Percentiles rank a stretch among this genome's conserved stretches.
Conservation (phyloP, 345 rosid genomes). For the Physaria fendleri region DNA sequence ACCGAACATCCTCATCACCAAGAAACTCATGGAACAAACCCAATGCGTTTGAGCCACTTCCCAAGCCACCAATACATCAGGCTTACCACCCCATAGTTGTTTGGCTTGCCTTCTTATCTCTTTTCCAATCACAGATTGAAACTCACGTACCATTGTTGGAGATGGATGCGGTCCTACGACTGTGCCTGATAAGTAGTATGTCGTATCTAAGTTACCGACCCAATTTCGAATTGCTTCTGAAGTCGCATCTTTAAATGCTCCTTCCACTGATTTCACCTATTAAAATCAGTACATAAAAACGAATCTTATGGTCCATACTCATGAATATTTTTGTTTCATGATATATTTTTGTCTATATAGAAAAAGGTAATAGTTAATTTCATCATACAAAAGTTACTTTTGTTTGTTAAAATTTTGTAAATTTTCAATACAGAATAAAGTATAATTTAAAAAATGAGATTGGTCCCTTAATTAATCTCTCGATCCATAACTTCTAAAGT, state of each 20-base stretch:
- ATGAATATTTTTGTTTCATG: too few relatives aligned
- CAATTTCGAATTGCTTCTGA: constrained; percentile 76
- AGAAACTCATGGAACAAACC: constrained; percentile 78
- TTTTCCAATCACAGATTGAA: constrained; percentile 76
- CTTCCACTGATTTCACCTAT: constrained; percentile 57
- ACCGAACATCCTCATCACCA: constrained; percentile 51
- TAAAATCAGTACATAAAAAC: too few relatives aligned
- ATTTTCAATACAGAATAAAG: neutral
- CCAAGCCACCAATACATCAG: constrained; percentile 74
- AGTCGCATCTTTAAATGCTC: constrained; percentile 61
- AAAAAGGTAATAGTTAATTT: too few relatives aligned
- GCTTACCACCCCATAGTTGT: constrained; percentile 84
- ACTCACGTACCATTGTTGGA: constrained; percentile 73
- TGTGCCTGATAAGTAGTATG: constrained; percentile 50
- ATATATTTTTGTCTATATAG: too few relatives aligned
- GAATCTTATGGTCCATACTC: too few relatives aligned
- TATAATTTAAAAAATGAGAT: neutral
- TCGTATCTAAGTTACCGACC: constrained; percentile 41
- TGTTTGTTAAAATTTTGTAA: neutral
- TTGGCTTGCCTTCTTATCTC: constrained; percentile 76
- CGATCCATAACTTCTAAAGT: neutral
- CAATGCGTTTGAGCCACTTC: constrained; percentile 79
- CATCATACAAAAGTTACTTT: too few relatives aligned
- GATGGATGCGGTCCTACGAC: constrained; percentile 87
- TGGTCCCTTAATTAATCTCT: neutral